These are phyloP conservation scores for Aureobasidium sp. DNA, from an alignment of 2,329 filamentous ascomycete genomes.

Conservation along the genomic window DNA sequence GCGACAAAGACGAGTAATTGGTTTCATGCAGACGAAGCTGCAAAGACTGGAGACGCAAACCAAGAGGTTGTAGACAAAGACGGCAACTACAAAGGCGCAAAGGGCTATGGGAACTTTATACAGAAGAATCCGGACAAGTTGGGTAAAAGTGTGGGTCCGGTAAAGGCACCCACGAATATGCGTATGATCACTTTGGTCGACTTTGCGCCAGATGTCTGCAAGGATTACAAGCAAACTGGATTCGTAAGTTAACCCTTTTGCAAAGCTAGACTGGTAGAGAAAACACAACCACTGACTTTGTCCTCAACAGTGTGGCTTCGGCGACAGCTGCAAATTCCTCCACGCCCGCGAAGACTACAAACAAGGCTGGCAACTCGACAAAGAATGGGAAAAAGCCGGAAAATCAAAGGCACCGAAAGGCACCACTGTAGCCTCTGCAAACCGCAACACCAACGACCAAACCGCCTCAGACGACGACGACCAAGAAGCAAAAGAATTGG, in stretches of 20 bases:
- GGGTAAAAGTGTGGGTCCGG: conserved; percentile 61
- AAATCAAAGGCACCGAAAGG: conserved; percentile 30
- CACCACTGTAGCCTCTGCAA: conserved; percentile 51
- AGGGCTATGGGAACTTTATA: conserved; percentile 67
- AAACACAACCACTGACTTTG: neutral
- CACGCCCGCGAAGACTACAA: conserved; percentile 74
- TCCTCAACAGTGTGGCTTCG: conserved; percentile 61
- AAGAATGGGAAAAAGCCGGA: conserved; percentile 76
- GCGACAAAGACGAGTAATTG: conserved; percentile 85
- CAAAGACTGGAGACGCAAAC: neutral
- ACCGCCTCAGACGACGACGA: too few relatives aligned
- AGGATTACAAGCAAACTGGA: conserved; percentile 81
- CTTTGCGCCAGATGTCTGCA: conserved; percentile 88
- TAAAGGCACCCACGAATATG: conserved; percentile 84
- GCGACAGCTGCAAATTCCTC: conserved; percentile 75
- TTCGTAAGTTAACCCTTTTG: too few relatives aligned
- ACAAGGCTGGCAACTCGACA: conserved; percentile 91
- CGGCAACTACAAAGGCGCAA: conserved; percentile 70
- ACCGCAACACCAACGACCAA: too few relatives aligned
- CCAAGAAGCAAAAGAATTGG: conserved; percentile 64
- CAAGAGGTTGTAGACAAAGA: conserved; percentile 31
- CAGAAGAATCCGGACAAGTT: conserved; percentile 73
- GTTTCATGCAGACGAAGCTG: conserved; percentile 64
- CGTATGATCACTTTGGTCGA: conserved; percentile 86
- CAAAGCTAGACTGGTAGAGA: too few relatives aligned